Evolutionary conservation across 2,329 filamentous ascomycete species (phyloP).

Genomic region (Cladorrhinum sp.): DNA sequence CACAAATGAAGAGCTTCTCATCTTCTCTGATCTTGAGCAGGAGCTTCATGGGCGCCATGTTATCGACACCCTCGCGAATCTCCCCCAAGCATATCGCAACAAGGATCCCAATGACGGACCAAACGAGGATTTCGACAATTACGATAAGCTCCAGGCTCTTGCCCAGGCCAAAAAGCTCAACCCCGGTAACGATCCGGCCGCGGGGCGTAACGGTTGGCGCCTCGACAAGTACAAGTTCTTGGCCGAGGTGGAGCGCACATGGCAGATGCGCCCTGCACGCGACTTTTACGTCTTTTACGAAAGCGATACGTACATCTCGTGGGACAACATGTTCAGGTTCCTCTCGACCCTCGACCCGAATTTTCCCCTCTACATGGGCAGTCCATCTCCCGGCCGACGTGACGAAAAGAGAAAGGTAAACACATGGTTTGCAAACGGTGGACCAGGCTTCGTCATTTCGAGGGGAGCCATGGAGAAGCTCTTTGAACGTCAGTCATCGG

Average conservation of each 20-base stretch:
- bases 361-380: constrained; percentile 47
- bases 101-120: constrained; percentile 21
- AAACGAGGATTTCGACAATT: constrained; percentile 38
- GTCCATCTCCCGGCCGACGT: constrained; percentile 41
- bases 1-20: constrained; percentile 42
- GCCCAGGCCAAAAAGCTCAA: constrained; percentile 34
- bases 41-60: constrained; percentile 41
- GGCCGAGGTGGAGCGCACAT: constrained; percentile 52
- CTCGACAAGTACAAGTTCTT: constrained; percentile 58
- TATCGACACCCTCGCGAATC: constrained; percentile 44
- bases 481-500: constrained; percentile 32
- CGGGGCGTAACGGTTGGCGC: constrained; percentile 45
- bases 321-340: constrained; percentile 48
- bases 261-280: constrained; percentile 44
- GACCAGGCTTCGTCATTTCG: constrained; percentile 46
- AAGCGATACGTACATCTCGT: constrained; percentile 50
- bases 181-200: constrained; percentile 29
- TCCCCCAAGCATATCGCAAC: constrained; percentile 40
- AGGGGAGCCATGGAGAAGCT: constrained; percentile 43
- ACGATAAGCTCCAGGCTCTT: constrained; percentile 40
- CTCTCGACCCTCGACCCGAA: constrained; percentile 47
- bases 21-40: constrained; percentile 52
- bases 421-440: constrained; percentile 49
- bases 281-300: constrained; percentile 57
- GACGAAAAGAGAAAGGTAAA: constrained; percentile 32